Percentiles rank a stretch among this genome's conserved stretches.
Conservation (phyloP, 106 monocot species). For the Dendrobium nobile region DNA sequence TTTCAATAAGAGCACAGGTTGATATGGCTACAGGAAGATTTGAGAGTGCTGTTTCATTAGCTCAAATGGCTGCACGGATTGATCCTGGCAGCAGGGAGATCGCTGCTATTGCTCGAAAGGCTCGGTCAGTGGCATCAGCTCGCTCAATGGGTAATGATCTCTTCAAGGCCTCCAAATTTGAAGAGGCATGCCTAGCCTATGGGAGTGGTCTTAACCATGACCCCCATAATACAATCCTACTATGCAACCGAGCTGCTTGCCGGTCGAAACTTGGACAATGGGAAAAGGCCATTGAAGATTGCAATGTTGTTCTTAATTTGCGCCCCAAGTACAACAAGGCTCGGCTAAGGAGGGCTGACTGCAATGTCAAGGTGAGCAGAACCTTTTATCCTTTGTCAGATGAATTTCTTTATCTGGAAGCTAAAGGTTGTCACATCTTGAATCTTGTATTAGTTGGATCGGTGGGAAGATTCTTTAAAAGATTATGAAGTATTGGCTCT, state of each 20-base stretch:
- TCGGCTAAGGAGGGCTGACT: constrained; percentile 67
- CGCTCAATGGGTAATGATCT: constrained; percentile 53
- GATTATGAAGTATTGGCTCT: constrained; percentile 51
- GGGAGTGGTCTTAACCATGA: constrained; percentile 59
- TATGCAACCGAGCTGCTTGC: constrained; percentile 77
- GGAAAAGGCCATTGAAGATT: constrained; percentile 68
- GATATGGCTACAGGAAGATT: constrained; percentile 77
- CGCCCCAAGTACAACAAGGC: constrained; percentile 63
- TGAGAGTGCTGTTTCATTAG: constrained; percentile 49
- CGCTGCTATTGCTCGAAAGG: constrained; percentile 19
- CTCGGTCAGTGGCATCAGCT: constrained; percentile 25
- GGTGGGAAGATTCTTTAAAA: constrained; percentile 48
- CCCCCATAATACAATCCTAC: constrained; percentile 51
- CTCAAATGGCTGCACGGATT: constrained; percentile 41
- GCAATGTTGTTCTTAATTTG: constrained; percentile 40
- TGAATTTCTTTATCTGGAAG: background rate
- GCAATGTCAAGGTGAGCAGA: constrained; percentile 55
- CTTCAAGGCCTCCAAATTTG: constrained; percentile 54
- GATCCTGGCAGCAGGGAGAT: constrained; percentile 50
- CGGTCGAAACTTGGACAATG: constrained; percentile 38
- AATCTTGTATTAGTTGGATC: constrained; percentile 39
- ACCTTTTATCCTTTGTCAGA: background rate
- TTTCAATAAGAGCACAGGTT: constrained; percentile 55
- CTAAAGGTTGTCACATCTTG: background rate
- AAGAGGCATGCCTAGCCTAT: constrained; percentile 61